phyloP scores from a whole-genome alignment of 1,284 basidiomycete species.

The Ganoderma meredithae region DNA sequence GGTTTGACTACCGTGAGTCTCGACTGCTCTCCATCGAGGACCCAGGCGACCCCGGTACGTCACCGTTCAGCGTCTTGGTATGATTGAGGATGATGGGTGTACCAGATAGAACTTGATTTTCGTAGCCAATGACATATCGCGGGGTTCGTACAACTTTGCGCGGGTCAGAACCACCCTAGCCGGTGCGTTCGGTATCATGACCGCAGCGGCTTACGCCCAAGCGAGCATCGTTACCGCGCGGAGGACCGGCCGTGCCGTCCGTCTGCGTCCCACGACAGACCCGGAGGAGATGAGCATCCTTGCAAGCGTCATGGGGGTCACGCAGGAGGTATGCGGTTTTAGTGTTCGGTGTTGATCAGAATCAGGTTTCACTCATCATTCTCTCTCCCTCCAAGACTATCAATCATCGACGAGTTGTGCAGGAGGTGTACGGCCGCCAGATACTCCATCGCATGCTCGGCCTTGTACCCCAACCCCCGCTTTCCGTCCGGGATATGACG shows the following conservation, averaged over 20 bases:
- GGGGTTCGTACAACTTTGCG: constrained; percentile 85
- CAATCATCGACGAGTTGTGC: constrained; percentile 72
- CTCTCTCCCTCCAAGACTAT: constrained; percentile 58
- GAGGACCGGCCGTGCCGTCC: constrained; percentile 53
- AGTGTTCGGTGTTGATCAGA: constrained; percentile 12
- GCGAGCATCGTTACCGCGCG: constrained; percentile 66
- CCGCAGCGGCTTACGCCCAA: constrained; percentile 66
- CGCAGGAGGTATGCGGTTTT: constrained; percentile 69
- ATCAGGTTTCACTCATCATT: constrained; percentile 24
- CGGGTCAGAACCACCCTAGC: constrained; percentile 86
- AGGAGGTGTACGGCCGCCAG: constrained; percentile 72
- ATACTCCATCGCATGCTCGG: constrained; percentile 69
- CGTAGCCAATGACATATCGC: constrained; percentile 92
- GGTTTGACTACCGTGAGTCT: constrained; percentile 69
- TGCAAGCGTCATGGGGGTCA: constrained; percentile 82
- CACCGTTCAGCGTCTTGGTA: not conserved
- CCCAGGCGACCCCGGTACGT: constrained; percentile 89
- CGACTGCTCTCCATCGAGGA: constrained; percentile 90
- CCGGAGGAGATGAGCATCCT: constrained; percentile 82
- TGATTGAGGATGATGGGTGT: constrained; percentile 10
- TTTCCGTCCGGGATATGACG: constrained; percentile 24
- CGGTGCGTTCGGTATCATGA: constrained; percentile 88
- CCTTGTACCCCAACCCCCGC: constrained; percentile 46
- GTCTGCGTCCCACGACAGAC: constrained; percentile 54
- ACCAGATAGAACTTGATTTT: constrained; percentile 12